Evolutionary conservation across 495 filamentous ascomycete species (phyloP).

Genomic region (Talaromyces thailandensis): DNA sequence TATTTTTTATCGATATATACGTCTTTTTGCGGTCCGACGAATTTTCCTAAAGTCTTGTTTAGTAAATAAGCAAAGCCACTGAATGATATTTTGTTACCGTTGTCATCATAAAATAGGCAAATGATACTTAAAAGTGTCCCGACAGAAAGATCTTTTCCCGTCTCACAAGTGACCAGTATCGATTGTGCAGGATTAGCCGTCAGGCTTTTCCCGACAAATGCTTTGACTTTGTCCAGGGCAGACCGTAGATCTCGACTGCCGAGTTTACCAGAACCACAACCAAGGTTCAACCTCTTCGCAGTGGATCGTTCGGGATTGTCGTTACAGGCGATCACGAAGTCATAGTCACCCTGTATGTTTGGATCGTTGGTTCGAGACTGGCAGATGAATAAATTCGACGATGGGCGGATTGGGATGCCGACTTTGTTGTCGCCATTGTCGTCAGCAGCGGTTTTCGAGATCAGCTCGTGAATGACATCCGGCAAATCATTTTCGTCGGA

Average conservation of each 20-base stretch:
- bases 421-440: constrained; percentile 16
- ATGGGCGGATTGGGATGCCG: constrained; percentile 24
- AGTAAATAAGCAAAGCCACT: constrained; percentile 11
- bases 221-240: constrained; percentile 45
- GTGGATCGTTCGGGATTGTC: constrained; percentile 11
- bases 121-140: constrained; percentile 52
- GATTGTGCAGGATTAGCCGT: constrained; percentile 19
- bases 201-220: constrained; percentile 33
- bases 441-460: constrained; percentile 15
- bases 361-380: constrained; percentile 10
- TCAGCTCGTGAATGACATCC: constrained; percentile 48
- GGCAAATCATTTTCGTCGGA: constrained; percentile 58
- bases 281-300: constrained; percentile 47
- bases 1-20: constrained; percentile 57
- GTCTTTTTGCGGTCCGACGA: constrained; percentile 17
- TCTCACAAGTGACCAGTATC: constrained; percentile 50
- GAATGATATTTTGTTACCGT: constrained; percentile 34
- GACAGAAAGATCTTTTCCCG: constrained; percentile 57
- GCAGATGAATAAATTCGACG: constrained; percentile 31
- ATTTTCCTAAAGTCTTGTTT: constrained; percentile 18
- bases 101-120: constrained; percentile 51
- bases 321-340: constrained; percentile 39
- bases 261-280: constrained; percentile 55
- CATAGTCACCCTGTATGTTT: constrained; percentile 18
- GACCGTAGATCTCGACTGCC: constrained; percentile 68